Base-by-base conservation (phyloP, 768 basidiomycete species). In the Boletus reticulatus region DNA sequence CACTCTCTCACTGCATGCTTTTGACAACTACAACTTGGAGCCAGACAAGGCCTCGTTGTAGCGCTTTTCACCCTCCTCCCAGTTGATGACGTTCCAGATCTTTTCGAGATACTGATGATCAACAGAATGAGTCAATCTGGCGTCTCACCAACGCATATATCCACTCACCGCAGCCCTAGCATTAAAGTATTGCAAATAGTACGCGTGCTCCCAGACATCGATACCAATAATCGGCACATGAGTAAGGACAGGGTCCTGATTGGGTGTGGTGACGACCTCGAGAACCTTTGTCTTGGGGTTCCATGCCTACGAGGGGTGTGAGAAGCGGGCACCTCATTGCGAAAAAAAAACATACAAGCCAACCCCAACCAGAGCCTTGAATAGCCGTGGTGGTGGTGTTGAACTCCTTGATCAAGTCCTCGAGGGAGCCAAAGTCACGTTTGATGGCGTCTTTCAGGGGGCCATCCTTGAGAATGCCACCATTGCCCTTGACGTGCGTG, bases 151-250 rank as follows among this genome's bases (percentile, higher is more conserved):
- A 24, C 37, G 5, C 4, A 46, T 11, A 42, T 22, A 37, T 37
- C 20, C 31, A 80, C 94, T 72, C 67, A 96, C 94, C 67, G 92
- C 89, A 52, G 78, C 84, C 81, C 95, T 96, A 66, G 93, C 94
- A 74, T 97, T 98, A 72, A 90, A 84, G 78, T 98, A 98, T 73
- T 98, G 94, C 67, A 97, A 84, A 77, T 97, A 98, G 80, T 94
- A 93, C 48, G 92, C 93, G 67, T 96, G 94, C 76, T 96, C 94
- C 94, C 94, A 96, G 68, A 95, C 86, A 62, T 95, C 94, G 64
- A 97, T 84, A 51, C 94, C 94, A 64, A 96, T 90, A 76, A 97
- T 80, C 52, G 94, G 93, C 46, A 84, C 76, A 66, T 84, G 87
- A 43, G 74, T 72, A 53, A 92, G 78, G 50, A 95, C 83, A 52